Percentiles rank a stretch among this genome's conserved stretches.
phyloP scores from a whole-genome alignment of 2,329 filamentous ascomycete species.

The Verticillium longisporum region DNA sequence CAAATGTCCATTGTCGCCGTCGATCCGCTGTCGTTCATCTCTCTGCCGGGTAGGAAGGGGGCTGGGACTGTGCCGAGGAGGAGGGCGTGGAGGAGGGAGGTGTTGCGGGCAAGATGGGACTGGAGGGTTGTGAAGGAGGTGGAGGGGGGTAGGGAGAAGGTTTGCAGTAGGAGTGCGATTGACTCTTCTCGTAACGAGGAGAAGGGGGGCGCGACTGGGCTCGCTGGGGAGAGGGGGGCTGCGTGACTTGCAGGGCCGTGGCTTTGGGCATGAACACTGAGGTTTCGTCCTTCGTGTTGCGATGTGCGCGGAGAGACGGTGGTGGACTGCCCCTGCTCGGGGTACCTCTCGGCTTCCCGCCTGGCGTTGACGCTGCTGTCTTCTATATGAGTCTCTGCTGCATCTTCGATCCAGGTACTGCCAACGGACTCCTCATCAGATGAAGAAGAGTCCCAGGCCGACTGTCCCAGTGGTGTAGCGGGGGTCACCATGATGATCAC shows the following conservation, averaged over 20 bases:
- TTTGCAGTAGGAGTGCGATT: slow-evolving; percentile 6
- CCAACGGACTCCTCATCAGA: neutral
- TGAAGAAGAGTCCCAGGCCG: neutral
- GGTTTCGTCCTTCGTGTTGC: no score
- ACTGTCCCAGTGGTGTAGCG: neutral
- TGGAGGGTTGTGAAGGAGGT: slow-evolving; percentile 6
- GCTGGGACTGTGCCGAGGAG: slow-evolving; percentile 4
- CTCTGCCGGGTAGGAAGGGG: neutral
- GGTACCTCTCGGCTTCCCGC: no score
- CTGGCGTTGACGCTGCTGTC: neutral
- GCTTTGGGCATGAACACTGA: no score
- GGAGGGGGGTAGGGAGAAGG: slow-evolving; percentile 7
- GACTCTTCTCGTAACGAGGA: neutral
- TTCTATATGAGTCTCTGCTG: neutral
- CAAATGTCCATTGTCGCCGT: neutral
- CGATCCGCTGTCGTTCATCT: neutral
- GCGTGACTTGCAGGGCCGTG: no score
- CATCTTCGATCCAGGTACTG: neutral
- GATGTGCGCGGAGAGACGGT: no score
- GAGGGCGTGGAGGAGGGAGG: slow-evolving; percentile 15
- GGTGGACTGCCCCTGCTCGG: neutral
- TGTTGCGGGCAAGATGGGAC: slow-evolving; percentile 12
- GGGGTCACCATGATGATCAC: neutral
- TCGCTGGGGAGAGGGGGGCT: no score
- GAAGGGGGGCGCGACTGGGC: neutral